These are phyloP conservation scores for Pseudopyrenochaeta lycopersici DNA, from an alignment of 2,329 filamentous ascomycete species.

Conservation along the genomic window DNA sequence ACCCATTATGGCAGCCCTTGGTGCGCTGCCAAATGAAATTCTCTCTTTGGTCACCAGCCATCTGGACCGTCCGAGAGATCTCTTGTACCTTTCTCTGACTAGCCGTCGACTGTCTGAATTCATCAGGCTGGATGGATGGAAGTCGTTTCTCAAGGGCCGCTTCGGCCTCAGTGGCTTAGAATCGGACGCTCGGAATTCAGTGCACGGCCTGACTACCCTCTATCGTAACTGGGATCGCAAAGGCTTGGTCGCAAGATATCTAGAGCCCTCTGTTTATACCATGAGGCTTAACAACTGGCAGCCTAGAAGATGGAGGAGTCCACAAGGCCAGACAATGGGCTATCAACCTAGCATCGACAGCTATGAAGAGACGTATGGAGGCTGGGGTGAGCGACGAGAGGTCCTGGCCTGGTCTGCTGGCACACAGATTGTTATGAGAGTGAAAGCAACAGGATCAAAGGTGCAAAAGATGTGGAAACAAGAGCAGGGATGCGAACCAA, in stretches of 20 bases:
- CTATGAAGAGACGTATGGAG: slow-evolving; percentile 59
- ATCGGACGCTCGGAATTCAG: slow-evolving; percentile 47
- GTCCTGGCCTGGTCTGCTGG: slow-evolving; percentile 69
- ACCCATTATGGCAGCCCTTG: slow-evolving; percentile 30
- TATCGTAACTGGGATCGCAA: slow-evolving; percentile 66
- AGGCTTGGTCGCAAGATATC: slow-evolving; percentile 63
- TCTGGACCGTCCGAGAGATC: slow-evolving; percentile 38
- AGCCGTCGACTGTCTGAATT: slow-evolving; percentile 36
- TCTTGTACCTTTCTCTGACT: slow-evolving; percentile 33
- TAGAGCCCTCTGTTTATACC: slow-evolving; percentile 55
- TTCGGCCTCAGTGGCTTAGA: slow-evolving; percentile 36
- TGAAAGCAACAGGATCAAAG: slow-evolving; percentile 54
- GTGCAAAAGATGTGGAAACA: slow-evolving; percentile 32
- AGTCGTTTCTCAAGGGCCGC: slow-evolving; percentile 42
- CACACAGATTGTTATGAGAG: slow-evolving; percentile 62
- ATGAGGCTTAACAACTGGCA: slow-evolving; percentile 46
- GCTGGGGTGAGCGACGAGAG: slow-evolving; percentile 59
- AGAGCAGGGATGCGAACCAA: slow-evolving; percentile 3
- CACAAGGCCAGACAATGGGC: slow-evolving; percentile 63
- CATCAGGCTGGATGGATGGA: slow-evolving; percentile 44
- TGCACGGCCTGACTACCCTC: slow-evolving; percentile 63
- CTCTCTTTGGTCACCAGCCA: slow-evolving; percentile 41
- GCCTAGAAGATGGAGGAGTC: slow-evolving; percentile 50
- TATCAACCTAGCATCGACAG: slow-evolving; percentile 68
- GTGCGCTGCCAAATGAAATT: slow-evolving; percentile 43